Evolutionary conservation across 1,139 yeast species (phyloP).

Genomic region (Saccharomyces pastorianus): DNA sequence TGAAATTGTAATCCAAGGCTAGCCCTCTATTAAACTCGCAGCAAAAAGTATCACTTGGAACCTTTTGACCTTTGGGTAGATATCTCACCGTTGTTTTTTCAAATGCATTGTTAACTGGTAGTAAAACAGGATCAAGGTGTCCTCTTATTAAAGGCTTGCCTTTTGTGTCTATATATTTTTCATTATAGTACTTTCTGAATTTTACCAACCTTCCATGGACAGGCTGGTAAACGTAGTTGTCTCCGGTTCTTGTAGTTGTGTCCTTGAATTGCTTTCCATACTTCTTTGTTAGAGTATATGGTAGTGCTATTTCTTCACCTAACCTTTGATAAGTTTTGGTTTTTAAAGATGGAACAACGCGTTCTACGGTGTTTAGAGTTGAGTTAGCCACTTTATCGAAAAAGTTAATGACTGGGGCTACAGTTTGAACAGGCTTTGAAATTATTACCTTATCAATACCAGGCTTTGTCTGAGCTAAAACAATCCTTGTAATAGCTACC

Average conservation of each 20-base stretch:
- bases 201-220: conserved; percentile 36
- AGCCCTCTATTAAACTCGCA: conserved; percentile 48
- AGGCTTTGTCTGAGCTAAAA: conserved; percentile 40
- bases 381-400: conserved; percentile 32
- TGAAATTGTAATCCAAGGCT: conserved; percentile 38
- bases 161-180: conserved; percentile 42
- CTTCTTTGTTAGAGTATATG: conserved; percentile 24
- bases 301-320: conserved; percentile 26
- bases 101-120: conserved; percentile 50
- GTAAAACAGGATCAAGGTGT: conserved; percentile 53
- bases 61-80: conserved; percentile 42
- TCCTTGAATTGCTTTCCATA: conserved; percentile 27
- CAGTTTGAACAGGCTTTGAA: conserved; percentile 27
- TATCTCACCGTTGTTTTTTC: conserved; percentile 39
- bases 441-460: conserved; percentile 31
- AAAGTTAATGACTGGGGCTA: conserved; percentile 32
- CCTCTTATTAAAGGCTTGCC: conserved; percentile 57
- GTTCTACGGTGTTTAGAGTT: conserved; percentile 31
- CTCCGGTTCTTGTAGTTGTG: conserved; percentile 21
- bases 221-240: conserved; percentile 38
- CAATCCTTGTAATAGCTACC: conserved; percentile 34
- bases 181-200: conserved; percentile 37
- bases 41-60: conserved; percentile 38
- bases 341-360: conserved; percentile 30
- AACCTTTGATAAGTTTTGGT: conserved; percentile 30